Base-by-base conservation (phyloP, 805 yeast genomes). In the Candida dendrica region DNA sequence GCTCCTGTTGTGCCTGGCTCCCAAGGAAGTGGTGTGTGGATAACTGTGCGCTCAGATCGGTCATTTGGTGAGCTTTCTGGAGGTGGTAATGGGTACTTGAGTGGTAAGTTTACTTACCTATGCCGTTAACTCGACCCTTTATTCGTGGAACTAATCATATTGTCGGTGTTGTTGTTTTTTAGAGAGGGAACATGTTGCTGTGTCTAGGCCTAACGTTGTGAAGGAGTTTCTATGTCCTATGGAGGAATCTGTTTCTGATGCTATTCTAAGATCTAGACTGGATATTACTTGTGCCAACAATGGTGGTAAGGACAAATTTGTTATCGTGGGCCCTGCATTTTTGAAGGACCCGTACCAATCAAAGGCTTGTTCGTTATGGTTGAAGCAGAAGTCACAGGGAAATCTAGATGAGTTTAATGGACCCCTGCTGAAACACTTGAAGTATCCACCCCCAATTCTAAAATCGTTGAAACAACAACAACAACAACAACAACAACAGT, bases 301-400 rank as follows among this genome's bases (percentile, higher is more conserved):
- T 18, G 15, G 14, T 34, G 37, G 15, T 14, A 10, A 11, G 15
- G 20, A 32, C 5, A 32, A 34, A 9, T 13, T 22, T 22, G n/a
- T 36, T 6, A 30, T 40, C 10, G 39, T 36, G 2, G 77, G 77
- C 0, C 75, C 77, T 0, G 39, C 60, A 0, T 48, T 42, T 26
- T 55, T 71, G 6, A 52, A 45, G 4, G 54, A 56, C 34, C 56
- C 65, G 0, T 36, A 43, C 7, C 72, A 69, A 51, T 57, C 66
- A 5, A 59, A 54, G 27, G 58, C 55, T 13, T 71, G 75, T 50
- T 66, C 75, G 4, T 58, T 64, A 42, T 70, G 74, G 74, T 50
- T 71, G 14, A 50, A 57, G 14, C 27, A 20, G 10, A 27, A 35
- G 19, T 13, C 35, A 14, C 10, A 34, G 4, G 37, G 37, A 11